Conservation (phyloP, 2,329 filamentous ascomycete genomes). For the Alternaria tenuissima region DNA sequence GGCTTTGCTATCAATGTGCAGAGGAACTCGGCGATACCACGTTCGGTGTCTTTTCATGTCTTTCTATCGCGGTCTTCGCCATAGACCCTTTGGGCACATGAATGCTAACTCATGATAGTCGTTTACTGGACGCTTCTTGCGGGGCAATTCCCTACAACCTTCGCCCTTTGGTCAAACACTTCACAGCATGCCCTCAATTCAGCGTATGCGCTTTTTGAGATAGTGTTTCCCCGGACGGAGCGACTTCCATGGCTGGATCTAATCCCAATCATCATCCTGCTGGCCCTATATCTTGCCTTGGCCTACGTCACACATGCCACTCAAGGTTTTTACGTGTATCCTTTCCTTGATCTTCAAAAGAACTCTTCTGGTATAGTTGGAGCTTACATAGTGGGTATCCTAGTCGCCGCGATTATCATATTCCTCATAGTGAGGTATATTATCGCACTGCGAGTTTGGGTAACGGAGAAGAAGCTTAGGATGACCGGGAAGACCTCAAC, state of each 20-base stretch:
- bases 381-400: slow-evolving; percentile 66
- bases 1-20: neutral
- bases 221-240: slow-evolving; percentile 71
- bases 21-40: neutral
- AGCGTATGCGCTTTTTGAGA: slow-evolving; percentile 77
- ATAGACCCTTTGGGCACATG: neutral
- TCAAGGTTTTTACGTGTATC: slow-evolving; percentile 78
- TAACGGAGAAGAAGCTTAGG: slow-evolving; percentile 56
- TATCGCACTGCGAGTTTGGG: slow-evolving; percentile 50
- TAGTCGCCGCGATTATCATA: slow-evolving; percentile 50
- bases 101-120: slow-evolving; percentile 38
- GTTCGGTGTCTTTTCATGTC: neutral
- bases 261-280: slow-evolving; percentile 72
- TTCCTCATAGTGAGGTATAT: slow-evolving; percentile 54
- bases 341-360: slow-evolving; percentile 70
- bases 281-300: slow-evolving; percentile 75
- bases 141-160: slow-evolving; percentile 45
- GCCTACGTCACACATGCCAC: slow-evolving; percentile 77
- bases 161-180: slow-evolving; percentile 65
- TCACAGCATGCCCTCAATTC: slow-evolving; percentile 80
- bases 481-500: slow-evolving; percentile 49
- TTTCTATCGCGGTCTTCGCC: neutral
- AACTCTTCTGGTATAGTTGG: slow-evolving; percentile 65
- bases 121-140: slow-evolving; percentile 55
- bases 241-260: slow-evolving; percentile 71